Percentiles rank a stretch among this genome's conserved stretches.
Evolutionary conservation across 2,329 filamentous ascomycete species (phyloP).

Genomic region (Sporothrix brunneoviolacea): DNA sequence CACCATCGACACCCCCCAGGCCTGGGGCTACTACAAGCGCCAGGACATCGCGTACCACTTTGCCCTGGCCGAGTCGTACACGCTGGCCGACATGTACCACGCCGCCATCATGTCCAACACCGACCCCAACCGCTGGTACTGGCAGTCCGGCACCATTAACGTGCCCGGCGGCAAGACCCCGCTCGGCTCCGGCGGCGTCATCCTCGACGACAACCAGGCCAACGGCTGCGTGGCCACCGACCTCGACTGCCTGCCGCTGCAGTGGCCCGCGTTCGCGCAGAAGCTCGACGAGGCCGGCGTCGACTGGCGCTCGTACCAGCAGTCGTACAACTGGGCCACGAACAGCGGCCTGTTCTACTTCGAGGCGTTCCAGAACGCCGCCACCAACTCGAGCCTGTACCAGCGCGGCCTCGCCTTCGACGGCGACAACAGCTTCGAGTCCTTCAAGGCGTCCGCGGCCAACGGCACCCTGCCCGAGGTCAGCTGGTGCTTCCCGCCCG

Average conservation of each 20-base stretch:
- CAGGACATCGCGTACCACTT: constrained; percentile 48
- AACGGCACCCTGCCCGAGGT: constrained; percentile 45
- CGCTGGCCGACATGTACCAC: constrained; percentile 45
- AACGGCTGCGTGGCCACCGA: constrained; percentile 38
- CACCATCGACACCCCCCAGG: constrained; percentile 41
- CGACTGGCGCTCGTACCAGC: constrained; percentile 45
- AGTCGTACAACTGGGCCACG: constrained; percentile 42
- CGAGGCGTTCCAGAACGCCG: constrained; percentile 42
- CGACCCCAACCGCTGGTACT: constrained; percentile 39
- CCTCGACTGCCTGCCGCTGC: constrained; percentile 46
- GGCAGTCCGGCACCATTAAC: constrained; percentile 39
- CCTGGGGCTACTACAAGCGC: constrained; percentile 44
- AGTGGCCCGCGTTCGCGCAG: constrained; percentile 47
- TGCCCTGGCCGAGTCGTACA: constrained; percentile 49
- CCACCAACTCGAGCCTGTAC: constrained; percentile 33
- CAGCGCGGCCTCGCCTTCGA: constrained; percentile 40
- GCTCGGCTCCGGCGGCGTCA: constrained; percentile 32
- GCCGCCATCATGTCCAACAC: constrained; percentile 42
- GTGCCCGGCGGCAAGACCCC: constrained; percentile 35
- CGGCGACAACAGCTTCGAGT: constrained; percentile 32
- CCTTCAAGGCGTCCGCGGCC: constrained; percentile 43
- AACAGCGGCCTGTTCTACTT: constrained; percentile 51
- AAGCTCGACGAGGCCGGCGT: constrained; percentile 41
- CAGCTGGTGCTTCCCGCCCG: constrained; percentile 45
- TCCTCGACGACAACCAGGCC: constrained; percentile 42